A percentile compares a stretch with the other conserved stretches of the same genome.
Evolutionary conservation across 345 rosid genomes (phyloP).

Genomic region (Aquilaria sinensis): DNA sequence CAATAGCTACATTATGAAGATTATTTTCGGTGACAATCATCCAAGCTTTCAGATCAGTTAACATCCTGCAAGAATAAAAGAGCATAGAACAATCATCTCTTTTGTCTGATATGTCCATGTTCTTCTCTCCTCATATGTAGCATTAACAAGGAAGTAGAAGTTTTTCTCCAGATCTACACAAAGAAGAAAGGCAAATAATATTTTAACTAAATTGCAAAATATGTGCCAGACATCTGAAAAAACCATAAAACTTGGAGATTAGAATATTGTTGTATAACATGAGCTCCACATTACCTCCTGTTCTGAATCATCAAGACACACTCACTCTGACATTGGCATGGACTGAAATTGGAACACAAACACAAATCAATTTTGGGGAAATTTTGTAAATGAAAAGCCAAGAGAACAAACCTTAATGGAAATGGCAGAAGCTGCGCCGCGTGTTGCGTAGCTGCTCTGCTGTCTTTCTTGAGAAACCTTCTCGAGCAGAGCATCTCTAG

Average conservation of each 20-base stretch:
- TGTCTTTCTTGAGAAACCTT: constrained; percentile 80
- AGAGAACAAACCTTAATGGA: too few species aligned
- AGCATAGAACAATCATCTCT: constrained; percentile 59
- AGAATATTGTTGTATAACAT: neutral
- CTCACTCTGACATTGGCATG: too few species aligned
- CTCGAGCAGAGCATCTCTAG: constrained; percentile 87
- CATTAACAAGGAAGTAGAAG: constrained; percentile 53
- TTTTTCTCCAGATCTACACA: constrained; percentile 25
- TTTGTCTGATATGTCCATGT: constrained; percentile 61
- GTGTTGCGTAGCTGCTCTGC: constrained; percentile 67
- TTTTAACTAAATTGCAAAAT: neutral
- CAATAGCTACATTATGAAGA: constrained; percentile 41
- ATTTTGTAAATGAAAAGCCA: too few species aligned
- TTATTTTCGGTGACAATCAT: constrained; percentile 32
- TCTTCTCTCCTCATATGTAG: constrained; percentile 61
- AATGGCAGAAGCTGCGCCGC: constrained; percentile 36
- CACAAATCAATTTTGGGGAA: too few species aligned
- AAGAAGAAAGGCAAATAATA: neutral
- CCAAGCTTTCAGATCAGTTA: constrained; percentile 80
- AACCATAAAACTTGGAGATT: constrained; percentile 10
- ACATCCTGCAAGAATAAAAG: constrained; percentile 52
- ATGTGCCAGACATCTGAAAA: constrained; percentile 56
- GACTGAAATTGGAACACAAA: too few species aligned
- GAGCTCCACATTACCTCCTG: neutral
- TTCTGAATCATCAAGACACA: too few species aligned